Conservation (phyloP, 345 rosid genomes). For the Psidium friedrichsthalianum region DNA sequence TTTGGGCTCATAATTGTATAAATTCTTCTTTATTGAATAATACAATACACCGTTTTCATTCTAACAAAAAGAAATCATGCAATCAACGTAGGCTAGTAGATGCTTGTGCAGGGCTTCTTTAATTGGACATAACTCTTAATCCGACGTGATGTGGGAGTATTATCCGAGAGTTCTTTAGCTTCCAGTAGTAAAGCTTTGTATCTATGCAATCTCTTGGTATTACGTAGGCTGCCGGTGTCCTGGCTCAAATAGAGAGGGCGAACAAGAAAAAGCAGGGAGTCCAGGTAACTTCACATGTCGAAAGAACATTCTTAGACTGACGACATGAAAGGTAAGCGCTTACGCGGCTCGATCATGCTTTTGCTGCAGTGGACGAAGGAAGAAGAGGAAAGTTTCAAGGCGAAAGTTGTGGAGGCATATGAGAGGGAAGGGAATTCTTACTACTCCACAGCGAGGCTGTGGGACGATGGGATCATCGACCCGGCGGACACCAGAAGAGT, state of each 20-base stretch:
- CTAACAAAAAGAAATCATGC: background rate
- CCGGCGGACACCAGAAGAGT: constrained; percentile 82
- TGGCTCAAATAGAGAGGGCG: constrained; percentile 73
- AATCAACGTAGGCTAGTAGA: background rate
- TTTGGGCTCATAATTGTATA: too few relatives aligned
- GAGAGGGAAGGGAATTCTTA: constrained; percentile 75
- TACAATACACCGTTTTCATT: too few relatives aligned
- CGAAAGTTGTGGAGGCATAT: constrained; percentile 61
- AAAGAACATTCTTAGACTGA: background rate
- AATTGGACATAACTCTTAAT: background rate
- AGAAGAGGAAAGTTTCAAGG: constrained; percentile 65
- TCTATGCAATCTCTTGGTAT: background rate
- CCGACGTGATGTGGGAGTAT: background rate
- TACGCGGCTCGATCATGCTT: background rate
- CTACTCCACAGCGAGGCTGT: constrained; percentile 86
- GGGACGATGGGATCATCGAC: constrained; percentile 95
- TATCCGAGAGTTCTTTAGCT: background rate
- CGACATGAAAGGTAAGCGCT: background rate
- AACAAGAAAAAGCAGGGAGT: constrained; percentile 80
- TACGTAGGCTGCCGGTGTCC: constrained; percentile 92
- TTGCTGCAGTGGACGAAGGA: constrained; percentile 62
- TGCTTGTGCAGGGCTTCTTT: background rate
- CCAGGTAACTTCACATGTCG: constrained; percentile 26
- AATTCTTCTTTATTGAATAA: too few relatives aligned
- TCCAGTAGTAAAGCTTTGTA: background rate